phyloP scores from a whole-genome alignment of 768 basidiomycete species.

The Xerocomellus chrysenteron region DNA sequence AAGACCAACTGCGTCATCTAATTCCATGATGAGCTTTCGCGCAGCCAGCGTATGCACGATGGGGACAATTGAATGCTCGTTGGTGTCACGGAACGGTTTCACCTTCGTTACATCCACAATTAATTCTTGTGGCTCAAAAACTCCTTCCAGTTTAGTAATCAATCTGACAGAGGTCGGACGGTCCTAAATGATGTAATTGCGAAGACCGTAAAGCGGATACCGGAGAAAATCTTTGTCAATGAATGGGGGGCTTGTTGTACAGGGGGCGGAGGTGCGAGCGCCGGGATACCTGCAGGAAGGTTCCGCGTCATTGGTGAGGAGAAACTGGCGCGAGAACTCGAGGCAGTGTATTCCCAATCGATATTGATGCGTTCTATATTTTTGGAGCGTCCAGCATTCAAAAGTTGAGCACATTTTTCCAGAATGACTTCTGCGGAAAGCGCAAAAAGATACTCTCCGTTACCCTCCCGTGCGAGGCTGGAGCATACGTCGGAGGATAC shows the following conservation, averaged over 20 bases:
- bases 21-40: conserved; percentile 51
- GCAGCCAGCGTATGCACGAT: conserved; percentile 57
- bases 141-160: conserved; percentile 28
- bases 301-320: conserved; percentile 16
- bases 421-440: conserved; percentile 44
- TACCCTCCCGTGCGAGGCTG: conserved; percentile 52
- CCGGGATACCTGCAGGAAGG: conserved; percentile 11
- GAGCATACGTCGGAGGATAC: conserved; percentile 54
- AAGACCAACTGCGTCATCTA: conserved; percentile 38
- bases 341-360: conserved; percentile 44
- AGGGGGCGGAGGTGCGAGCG: conserved; percentile 36
- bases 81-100: conserved; percentile 24
- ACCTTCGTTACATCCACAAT: conserved; percentile 24
- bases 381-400: conserved; percentile 50
- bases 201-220: conserved; percentile 35
- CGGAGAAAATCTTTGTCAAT: conserved; percentile 34
- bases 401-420: conserved; percentile 49
- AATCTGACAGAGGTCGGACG: conserved; percentile 27
- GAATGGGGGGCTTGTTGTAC: conserved; percentile 35
- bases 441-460: conserved; percentile 51
- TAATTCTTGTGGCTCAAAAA: conserved; percentile 12
- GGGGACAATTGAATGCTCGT: conserved; percentile 19
- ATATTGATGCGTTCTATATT: conserved; percentile 45
- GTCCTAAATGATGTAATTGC: conserved; percentile 26
- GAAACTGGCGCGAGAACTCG: not conserved